These are phyloP conservation scores for Monoraphidium neglectum DNA, from an alignment of 139 green algal genomes.

Conservation along the genomic window DNA sequence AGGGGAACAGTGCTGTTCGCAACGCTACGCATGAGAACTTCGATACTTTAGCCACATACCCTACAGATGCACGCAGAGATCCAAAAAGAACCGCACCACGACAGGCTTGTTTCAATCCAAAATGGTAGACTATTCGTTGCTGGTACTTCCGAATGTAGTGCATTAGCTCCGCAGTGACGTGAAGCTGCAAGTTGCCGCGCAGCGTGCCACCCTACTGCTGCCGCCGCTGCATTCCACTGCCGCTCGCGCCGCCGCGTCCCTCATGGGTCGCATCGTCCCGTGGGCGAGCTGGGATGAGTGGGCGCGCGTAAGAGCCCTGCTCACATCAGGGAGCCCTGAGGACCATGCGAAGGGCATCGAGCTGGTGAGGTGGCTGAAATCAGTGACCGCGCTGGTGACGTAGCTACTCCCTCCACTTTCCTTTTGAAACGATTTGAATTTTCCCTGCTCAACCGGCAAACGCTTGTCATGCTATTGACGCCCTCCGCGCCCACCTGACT, in stretches of 20 bases:
- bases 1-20: too few relatives aligned
- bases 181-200: conserved; percentile 16
- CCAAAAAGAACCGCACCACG: too few relatives aligned
- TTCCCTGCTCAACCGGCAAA: not conserved
- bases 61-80: too few relatives aligned
- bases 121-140: too few relatives aligned
- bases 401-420: too few relatives aligned
- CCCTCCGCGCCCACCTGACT: not conserved
- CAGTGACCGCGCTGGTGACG: conserved; percentile 31
- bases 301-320: conserved; percentile 39
- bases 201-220: not conserved
- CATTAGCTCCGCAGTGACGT: too few relatives aligned
- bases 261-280: conserved; percentile 52
- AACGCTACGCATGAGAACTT: too few relatives aligned
- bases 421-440: not conserved
- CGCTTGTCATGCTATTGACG: not conserved
- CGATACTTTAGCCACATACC: too few relatives aligned
- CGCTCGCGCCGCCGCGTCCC: not conserved
- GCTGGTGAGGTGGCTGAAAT: not conserved
- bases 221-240: too few relatives aligned
- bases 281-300: conserved; percentile 80
- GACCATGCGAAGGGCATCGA: not conserved
- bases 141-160: too few relatives aligned
- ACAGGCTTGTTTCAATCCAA: too few relatives aligned
- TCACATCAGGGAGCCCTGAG: conserved; percentile 36